A percentile compares a stretch with the other conserved stretches of the same genome.
These are phyloP conservation scores for Penicillium fimorum DNA, from an alignment of 495 filamentous ascomycete genomes.

Conservation along the genomic window DNA sequence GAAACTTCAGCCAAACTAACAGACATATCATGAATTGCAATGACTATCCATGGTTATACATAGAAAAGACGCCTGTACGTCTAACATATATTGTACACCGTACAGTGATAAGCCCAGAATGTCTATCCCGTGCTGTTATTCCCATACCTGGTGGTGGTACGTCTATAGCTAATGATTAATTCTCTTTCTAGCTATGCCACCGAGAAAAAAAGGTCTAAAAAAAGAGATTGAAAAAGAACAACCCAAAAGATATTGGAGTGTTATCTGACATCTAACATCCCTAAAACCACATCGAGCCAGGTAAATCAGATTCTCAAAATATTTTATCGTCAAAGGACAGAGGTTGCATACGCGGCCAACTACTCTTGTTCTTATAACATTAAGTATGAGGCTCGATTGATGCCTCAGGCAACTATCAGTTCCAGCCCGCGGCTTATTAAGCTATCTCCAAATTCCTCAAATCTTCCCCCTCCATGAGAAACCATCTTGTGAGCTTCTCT, in stretches of 20 bases:
- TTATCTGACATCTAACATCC: no score
- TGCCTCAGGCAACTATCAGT: conserved; percentile 24
- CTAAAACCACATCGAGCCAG: no score
- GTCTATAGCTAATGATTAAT: not conserved
- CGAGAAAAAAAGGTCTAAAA: not conserved
- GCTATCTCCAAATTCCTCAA: conserved; percentile 31
- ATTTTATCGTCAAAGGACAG: no score
- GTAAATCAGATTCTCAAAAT: no score
- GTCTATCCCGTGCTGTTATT: not conserved
- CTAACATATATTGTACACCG: not conserved
- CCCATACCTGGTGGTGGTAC: not conserved
- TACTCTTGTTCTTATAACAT: no score
- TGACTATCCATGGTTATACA: not conserved
- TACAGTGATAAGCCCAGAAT: not conserved
- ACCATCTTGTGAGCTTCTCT: conserved; percentile 7
- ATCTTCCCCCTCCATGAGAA: conserved; percentile 24
- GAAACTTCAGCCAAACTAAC: not conserved
- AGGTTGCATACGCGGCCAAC: no score
- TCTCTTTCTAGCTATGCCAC: not conserved
- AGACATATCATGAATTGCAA: not conserved
- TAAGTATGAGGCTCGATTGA: not conserved
- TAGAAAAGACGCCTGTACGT: not conserved
- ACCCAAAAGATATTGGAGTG: no score
- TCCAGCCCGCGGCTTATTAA: conserved; percentile 23
- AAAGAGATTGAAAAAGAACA: no score